Evolutionary conservation across 2,329 filamentous ascomycete species (phyloP).

Genomic region (Colletotrichum orbiculare): DNA sequence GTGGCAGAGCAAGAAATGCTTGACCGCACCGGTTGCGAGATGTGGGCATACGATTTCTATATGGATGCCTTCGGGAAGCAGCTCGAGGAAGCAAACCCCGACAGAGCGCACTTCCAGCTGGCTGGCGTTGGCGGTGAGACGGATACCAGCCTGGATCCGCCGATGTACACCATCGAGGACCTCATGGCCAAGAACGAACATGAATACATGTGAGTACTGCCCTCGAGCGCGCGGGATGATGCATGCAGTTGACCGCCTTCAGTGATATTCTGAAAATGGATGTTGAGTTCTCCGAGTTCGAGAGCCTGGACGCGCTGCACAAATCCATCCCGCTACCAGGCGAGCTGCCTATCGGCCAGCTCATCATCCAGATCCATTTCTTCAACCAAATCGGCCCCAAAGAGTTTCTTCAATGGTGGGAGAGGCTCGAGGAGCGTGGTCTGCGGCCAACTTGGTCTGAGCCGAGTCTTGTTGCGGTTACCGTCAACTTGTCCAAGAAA

Average conservation of each 20-base stretch:
- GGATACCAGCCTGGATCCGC: constrained; percentile 40
- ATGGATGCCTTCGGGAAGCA: constrained; percentile 45
- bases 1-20: constrained; percentile 46
- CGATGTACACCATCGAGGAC: constrained; percentile 47
- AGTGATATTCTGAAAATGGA: constrained; percentile 53
- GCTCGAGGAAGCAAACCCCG: constrained; percentile 38
- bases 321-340: no score
- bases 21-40: constrained; percentile 47
- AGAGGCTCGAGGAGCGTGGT: constrained; percentile 36
- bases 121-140: constrained; percentile 44
- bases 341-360: constrained; percentile 36
- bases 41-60: constrained; percentile 52
- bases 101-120: constrained; percentile 46
- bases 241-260: no score
- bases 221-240: constrained; percentile 9
- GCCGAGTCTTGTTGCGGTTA: constrained; percentile 39
- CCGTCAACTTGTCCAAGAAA: constrained; percentile 27
- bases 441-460: constrained; percentile 39
- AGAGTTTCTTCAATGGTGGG: constrained; percentile 38
- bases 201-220: constrained; percentile 43
- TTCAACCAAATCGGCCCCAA: constrained; percentile 21
- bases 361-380: constrained; percentile 37
- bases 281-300: constrained; percentile 50
- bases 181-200: constrained; percentile 50
- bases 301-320: constrained; percentile 38